Evolutionary conservation across 352 stramenopile genomes (phyloP).

Genomic region (Phytophthora colocasiae): DNA sequence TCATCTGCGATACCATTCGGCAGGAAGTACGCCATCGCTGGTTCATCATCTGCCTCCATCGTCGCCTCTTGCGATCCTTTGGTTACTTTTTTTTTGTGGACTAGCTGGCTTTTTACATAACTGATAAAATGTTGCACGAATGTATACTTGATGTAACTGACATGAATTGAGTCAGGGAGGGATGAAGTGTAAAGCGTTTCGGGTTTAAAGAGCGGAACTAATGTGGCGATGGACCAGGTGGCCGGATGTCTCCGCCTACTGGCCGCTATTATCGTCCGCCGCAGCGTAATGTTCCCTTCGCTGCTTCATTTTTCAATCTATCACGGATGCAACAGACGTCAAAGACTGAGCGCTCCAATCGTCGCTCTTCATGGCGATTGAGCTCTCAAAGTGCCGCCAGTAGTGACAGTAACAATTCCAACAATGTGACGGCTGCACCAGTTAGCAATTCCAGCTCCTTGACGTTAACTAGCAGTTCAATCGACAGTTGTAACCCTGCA

Average conservation of each 20-base stretch:
- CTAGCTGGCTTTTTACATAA: slow-evolving; percentile 20
- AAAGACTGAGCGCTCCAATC: slow-evolving; percentile 5
- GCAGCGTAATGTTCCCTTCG: slow-evolving; percentile 1
- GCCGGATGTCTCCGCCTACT: slow-evolving; percentile 25
- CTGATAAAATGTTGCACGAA: slow-evolving; percentile 14
- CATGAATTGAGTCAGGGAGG: not conserved
- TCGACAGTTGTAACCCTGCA: slow-evolving; percentile 11
- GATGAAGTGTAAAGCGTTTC: too few species aligned
- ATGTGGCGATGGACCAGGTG: not conserved
- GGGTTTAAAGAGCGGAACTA: too few species aligned
- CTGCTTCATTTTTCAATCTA: slow-evolving; percentile 24
- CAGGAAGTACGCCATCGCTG: slow-evolving; percentile 82
- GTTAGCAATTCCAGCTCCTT: slow-evolving; percentile 37
- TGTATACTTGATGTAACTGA: slow-evolving; percentile 8
- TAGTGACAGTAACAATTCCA: slow-evolving; percentile 32
- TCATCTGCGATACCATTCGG: slow-evolving; percentile 87
- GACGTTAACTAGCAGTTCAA: slow-evolving; percentile 25
- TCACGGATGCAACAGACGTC: slow-evolving; percentile 27
- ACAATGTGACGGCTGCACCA: slow-evolving; percentile 20
- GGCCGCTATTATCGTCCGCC: slow-evolving; percentile 32
- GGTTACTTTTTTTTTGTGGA: slow-evolving; percentile 1
- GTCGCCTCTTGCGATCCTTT: slow-evolving; percentile 8
- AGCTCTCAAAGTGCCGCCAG: slow-evolving; percentile 29
- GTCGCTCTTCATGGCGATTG: slow-evolving; percentile 13
- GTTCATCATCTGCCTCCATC: slow-evolving; percentile 66